These are phyloP conservation scores for Chaetomiaceae sp. DNA, from an alignment of 2,329 filamentous ascomycete species.

Conservation along the genomic window DNA sequence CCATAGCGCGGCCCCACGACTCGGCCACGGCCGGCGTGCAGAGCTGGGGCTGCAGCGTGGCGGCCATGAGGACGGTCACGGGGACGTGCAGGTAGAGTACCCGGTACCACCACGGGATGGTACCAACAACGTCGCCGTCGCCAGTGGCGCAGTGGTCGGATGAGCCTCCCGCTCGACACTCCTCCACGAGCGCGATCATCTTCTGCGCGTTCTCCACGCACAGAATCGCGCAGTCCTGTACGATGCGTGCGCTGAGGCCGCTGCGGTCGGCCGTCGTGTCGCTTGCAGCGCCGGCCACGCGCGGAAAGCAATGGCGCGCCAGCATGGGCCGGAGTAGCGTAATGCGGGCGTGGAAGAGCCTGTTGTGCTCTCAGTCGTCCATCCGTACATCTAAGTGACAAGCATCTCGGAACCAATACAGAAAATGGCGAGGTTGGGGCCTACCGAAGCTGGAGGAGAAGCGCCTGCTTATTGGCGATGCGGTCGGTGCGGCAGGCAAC, in stretches of 20 bases:
- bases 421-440: too few species aligned
- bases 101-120: conserved; percentile 1
- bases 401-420: too few species aligned
- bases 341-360: background rate
- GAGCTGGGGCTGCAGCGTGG: background rate
- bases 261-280: too few species aligned
- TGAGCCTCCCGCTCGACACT: background rate
- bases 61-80: background rate
- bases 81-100: conserved; percentile 1
- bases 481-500: background rate
- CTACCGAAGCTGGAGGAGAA: background rate
- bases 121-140: background rate
- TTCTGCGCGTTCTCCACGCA: background rate
- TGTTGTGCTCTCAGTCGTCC: background rate
- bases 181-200: background rate
- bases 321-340: background rate
- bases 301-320: background rate
- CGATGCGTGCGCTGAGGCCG: background rate
- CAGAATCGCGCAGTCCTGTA: background rate
- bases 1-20: background rate
- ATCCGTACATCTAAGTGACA: too few species aligned
- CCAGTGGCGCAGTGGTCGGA: background rate
- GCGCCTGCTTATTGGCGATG: too few species aligned
- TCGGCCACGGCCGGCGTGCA: background rate
- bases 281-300: background rate